Percentiles rank a stretch among this genome's conserved stretches.
phyloP scores from a whole-genome alignment of 2,329 filamentous ascomycete species.

The Ceratocystis lukuohia region DNA sequence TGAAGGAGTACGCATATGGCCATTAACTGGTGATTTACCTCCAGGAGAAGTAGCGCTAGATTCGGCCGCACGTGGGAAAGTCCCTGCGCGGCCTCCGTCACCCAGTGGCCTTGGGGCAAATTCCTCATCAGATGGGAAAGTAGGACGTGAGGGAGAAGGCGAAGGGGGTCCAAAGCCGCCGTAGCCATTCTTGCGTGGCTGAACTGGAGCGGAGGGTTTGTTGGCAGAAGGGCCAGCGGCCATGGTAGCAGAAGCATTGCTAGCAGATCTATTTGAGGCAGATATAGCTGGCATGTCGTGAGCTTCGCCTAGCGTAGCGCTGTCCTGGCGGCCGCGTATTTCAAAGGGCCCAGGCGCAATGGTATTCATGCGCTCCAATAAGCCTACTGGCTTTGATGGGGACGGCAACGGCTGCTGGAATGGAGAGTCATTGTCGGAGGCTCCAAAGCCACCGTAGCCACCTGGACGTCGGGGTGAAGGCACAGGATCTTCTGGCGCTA shows the following conservation, averaged over 20 bases:
- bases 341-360: constrained; percentile 57
- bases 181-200: constrained; percentile 40
- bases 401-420: constrained; percentile 35
- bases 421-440: constrained; percentile 27
- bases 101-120: constrained; percentile 29
- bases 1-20: constrained; percentile 14
- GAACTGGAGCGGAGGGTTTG: constrained; percentile 20
- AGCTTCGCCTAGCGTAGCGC: constrained; percentile 20
- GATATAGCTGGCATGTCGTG: constrained; percentile 24
- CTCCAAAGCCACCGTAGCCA: constrained; percentile 38
- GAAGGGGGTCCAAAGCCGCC: constrained; percentile 43
- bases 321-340: constrained; percentile 27
- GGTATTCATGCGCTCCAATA: constrained; percentile 50
- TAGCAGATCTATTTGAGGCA: constrained; percentile 23
- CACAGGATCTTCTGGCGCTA: constrained; percentile 32
- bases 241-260: constrained; percentile 25
- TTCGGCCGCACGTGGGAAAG: constrained; percentile 35
- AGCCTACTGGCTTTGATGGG: constrained; percentile 28
- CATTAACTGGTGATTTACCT: background rate
- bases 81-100: constrained; percentile 36
- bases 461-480: constrained; percentile 32
- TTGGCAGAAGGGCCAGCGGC: constrained; percentile 24
- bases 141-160: constrained; percentile 21
- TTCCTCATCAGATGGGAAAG: constrained; percentile 23
- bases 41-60: constrained; percentile 18